Percentiles rank a stretch among this genome's conserved stretches.
These are phyloP conservation scores for Populus deltoides DNA, from an alignment of 345 rosid species.

Conservation along the genomic window DNA sequence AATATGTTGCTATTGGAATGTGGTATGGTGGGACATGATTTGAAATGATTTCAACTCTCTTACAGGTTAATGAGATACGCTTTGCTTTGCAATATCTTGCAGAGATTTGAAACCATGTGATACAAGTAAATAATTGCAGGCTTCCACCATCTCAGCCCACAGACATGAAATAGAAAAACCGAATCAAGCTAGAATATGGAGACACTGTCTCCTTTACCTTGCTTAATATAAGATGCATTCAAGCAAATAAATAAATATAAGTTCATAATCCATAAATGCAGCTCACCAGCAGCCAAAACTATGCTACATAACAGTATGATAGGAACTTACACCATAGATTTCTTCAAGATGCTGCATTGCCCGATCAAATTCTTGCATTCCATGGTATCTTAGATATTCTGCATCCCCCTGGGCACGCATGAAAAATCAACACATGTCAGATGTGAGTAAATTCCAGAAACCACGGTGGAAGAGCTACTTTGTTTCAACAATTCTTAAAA, in stretches of 20 bases:
- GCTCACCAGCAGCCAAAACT: not conserved
- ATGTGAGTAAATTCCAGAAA: not conserved
- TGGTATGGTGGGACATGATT: not conserved
- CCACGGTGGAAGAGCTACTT: not conserved
- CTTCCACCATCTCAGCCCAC: not conserved
- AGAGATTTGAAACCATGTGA: not conserved
- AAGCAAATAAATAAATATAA: not conserved
- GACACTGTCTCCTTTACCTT: not conserved
- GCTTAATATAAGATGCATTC: too few species aligned
- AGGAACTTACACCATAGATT: conserved; percentile 60
- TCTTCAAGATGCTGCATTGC: conserved; percentile 92
- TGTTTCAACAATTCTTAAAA: not conserved
- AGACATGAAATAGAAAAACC: not conserved
- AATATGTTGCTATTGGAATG: not conserved
- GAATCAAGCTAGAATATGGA: not conserved
- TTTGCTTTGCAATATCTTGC: not conserved
- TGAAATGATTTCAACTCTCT: not conserved
- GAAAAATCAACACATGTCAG: conserved; percentile 3
- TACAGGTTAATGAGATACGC: not conserved
- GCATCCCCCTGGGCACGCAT: conserved; percentile 64
- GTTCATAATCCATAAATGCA: not conserved
- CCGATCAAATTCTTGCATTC: conserved; percentile 88
- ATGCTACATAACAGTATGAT: not conserved
- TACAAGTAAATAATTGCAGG: not conserved
- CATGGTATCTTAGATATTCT: conserved; percentile 62